Base-by-base conservation (phyloP, 1,139 yeast genomes). In the Suhomyces terraborum region DNA sequence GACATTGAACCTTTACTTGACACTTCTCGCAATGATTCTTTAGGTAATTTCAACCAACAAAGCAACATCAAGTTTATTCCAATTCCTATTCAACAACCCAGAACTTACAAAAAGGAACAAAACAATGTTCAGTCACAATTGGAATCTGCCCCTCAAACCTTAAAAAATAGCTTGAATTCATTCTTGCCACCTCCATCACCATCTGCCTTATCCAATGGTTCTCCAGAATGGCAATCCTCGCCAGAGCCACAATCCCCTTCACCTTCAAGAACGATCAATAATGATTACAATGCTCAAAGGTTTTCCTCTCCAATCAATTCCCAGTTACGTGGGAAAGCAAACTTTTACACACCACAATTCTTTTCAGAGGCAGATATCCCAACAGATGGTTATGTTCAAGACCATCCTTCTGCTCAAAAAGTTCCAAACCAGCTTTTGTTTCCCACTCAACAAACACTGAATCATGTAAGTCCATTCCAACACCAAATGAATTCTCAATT, bases 161-260 rank as follows among this genome's bases (percentile, higher is more conserved):
- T 42, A 26, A 38, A 35, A n/a, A 42, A 22, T 13, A 62, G 52
- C 36, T 46, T 57, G 36, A 57, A 54, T 35, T 50, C 60, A 3
- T 65, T 47, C 42, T 59, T 72, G 39, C 76, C 76, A 9, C 77
- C 77, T 4, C 72, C 72, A 1, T 55, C 71, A 4, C 71, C 79
- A 5, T 77, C 79, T 17, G 60, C 71, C 5, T 57, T 66, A 37
- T 55, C 66, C 4, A 54, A 62, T 36, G 70, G 62, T 1, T 65
- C 71, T 1, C 72, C 73, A 1, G 71, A 66, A 22, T 62, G 64
- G 59, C 64, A 66, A 28, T 64, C 69, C 1, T 67, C 73, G 1
- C 75, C 77, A 3, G 76, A 72, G 41, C 75, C 75, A 21, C 61
- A 53, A 48, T 62, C 73, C 12, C 69, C 73, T 8, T 61, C 72